Percentiles rank a stretch among this genome's conserved stretches.
Evolutionary conservation across 140 eudicot species (phyloP).

Genomic region (Artemisia princeps): DNA sequence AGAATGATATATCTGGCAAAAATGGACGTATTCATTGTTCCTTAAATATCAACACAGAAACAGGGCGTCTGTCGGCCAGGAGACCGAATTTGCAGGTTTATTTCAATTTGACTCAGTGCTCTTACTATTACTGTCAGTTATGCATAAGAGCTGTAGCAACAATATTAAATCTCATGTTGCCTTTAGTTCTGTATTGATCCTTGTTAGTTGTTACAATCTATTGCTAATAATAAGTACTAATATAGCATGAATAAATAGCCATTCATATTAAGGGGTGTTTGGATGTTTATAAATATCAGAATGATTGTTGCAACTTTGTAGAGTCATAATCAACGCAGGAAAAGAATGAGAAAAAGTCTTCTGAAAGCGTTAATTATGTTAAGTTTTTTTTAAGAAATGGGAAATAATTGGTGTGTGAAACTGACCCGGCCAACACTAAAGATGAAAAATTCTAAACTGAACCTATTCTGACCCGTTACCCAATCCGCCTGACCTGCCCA

Average conservation of each 20-base stretch:
- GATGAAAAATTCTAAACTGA: not conserved
- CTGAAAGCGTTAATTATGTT: not conserved
- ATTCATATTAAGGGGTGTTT: too few relatives aligned
- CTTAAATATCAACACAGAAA: conserved; percentile 86
- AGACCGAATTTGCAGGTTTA: conserved; percentile 96
- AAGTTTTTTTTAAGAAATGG: not conserved
- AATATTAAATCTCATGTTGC: too few relatives aligned
- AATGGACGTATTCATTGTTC: conserved; percentile 94
- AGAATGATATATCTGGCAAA: conserved; percentile 65
- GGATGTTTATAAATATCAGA: too few relatives aligned
- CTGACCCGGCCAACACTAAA: not conserved
- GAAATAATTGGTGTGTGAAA: not conserved
- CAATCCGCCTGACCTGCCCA: not conserved
- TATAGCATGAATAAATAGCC: too few relatives aligned
- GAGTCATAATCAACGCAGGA: too few relatives aligned
- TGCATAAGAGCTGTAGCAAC: too few relatives aligned
- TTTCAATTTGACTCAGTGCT: not conserved
- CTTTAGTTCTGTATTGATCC: too few relatives aligned
- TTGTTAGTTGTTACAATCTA: too few relatives aligned
- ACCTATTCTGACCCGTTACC: not conserved
- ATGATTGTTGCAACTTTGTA: too few relatives aligned
- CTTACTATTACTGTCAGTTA: not conserved
- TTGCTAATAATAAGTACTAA: too few relatives aligned
- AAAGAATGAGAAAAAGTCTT: too few relatives aligned
- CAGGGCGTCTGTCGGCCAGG: conserved; percentile 90